Conservation (phyloP, 108 stramenopile species). For the Cyclotella baltica region DNA sequence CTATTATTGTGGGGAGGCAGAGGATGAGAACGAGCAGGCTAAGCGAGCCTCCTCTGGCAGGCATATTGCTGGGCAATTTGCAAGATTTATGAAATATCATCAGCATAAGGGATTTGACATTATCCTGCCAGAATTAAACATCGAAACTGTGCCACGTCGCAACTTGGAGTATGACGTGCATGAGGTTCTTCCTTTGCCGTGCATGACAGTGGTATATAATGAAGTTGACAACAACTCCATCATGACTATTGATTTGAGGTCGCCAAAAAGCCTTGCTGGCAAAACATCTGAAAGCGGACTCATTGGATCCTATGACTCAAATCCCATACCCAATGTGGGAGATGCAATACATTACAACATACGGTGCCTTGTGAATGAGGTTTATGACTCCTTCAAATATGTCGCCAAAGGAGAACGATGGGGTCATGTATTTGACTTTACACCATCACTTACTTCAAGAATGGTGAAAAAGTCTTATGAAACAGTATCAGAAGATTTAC, state of each 20-base stretch:
- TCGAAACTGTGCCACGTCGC: conserved; percentile 11
- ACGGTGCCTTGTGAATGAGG: conserved; percentile 24
- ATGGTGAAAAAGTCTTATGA: conserved; percentile 30
- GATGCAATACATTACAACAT: conserved; percentile 29
- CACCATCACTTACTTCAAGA: conserved; percentile 20
- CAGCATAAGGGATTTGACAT: conserved; percentile 37
- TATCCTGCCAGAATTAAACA: conserved; percentile 30
- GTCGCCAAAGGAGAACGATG: conserved; percentile 25
- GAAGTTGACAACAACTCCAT: conserved; percentile 13
- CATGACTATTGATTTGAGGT: not conserved
- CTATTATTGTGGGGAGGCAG: conserved; percentile 11
- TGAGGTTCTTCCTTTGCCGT: conserved; percentile 25
- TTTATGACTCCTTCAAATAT: conserved; percentile 30
- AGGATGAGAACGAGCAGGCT: conserved; percentile 14
- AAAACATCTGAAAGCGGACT: conserved; percentile 8
- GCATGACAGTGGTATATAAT: conserved; percentile 25
- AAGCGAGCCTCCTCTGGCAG: conserved; percentile 15
- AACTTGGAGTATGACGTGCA: conserved; percentile 22
- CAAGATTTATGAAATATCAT: conserved; percentile 26
- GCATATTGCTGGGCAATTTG: conserved; percentile 5
- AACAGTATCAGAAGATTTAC: conserved; percentile 9
- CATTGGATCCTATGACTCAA: conserved; percentile 25
- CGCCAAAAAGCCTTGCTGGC: not conserved
- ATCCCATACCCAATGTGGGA: not conserved
- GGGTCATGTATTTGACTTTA: conserved; percentile 33